Evolutionary conservation across 2,329 filamentous ascomycete genomes (phyloP), one percentile per base, ranked within the genome.

Genomic region (Berkeleyomyces rouxiae): DNA sequence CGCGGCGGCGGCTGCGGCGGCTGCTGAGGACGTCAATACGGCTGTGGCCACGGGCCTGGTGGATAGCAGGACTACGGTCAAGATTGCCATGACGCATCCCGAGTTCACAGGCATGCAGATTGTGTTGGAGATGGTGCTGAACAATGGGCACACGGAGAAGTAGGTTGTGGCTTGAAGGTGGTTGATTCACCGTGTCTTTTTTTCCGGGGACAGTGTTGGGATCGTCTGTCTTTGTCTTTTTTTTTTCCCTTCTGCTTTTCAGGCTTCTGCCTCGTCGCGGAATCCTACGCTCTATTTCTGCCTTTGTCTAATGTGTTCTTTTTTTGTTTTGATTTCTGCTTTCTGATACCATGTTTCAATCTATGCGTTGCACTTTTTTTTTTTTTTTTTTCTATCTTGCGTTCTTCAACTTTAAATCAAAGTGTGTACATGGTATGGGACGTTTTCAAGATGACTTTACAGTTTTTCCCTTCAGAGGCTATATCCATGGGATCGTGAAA

Each of bases 21-120:
- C 51, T 57, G n/a, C 59, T 46, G 65, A 7, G 66, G 58, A 62
- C 10, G 58, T 40, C 31, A 61, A 57, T 36, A 59, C 43, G 55
- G 7, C 58, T 33, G 55, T 57, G 9, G 23, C 11, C 33, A 61
- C 57, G 44, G 66, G 7, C 66, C 62, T 58, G 59, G 63, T 66
- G 36, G 66, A 66, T 58, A 64, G 61, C 16, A 82, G 85, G 67
- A 82, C 88, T 62, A 95, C 88, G 0, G 86, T 97, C 69, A 99
- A 99, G 81, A 83, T 99, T 68, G 87, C 86, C 69, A 91, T 99
- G 88, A 88, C 90, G 70, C 93, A 99, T 75, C 93, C 93, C 0
- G 88, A 95, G 74, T 79, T 87, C 66, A 82, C 89, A 64, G 84
- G 87, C 61, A 86, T 84, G 70, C 91, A 96, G 76, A 84, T 99